Base-by-base conservation (phyloP, 495 filamentous ascomycete species). In the Penicillium canescens region DNA sequence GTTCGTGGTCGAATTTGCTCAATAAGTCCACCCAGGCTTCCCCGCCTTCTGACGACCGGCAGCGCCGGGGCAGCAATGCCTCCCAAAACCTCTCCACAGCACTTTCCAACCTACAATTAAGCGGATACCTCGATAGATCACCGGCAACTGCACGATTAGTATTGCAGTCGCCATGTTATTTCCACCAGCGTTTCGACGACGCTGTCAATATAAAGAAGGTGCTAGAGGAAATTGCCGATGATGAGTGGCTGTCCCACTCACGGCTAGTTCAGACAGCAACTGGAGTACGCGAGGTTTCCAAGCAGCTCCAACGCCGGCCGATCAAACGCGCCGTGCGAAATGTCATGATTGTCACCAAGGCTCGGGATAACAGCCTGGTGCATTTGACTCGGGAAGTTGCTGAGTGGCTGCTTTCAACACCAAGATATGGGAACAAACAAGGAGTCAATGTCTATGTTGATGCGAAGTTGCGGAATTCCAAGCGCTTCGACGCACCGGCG, bases 331-430 rank as follows among this genome's bases (percentile, higher is more conserved):
- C 89, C 1, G 92, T 97, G 33, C 82, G 81, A 52, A 96, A 86
- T 67, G 83, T 98, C 52, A 96, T 98, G 91, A 92, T 98, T 58
- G 83, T 98, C 26, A 98, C 95, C 52, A 98, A 98, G 71, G 92
- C 95, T 21, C 82, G 90, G 41, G 95, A 98, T 68, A 96, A 96
- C 61, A 82, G 86, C 38, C 76, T 98, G 35, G 90, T 98, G 11
- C 78, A 83, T 54, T 75, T 96, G 61, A 98, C 94, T 1, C 84
- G 91, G 41, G 88, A 96, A 61, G 75, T 98, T 44, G 75, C 92
- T 13, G 82, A 86, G 60, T 98, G 92, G 90, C 76, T 98, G 6
- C 77, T 98, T 42, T 83, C 79, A 53, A 95, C 91, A 12, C 88
- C 90, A 4, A 82, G 92, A 9, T 92, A 96, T 62, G 87, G 88